Percentiles rank a stretch among this genome's conserved stretches.
These are phyloP conservation scores for Teratosphaeria zuluensis DNA, from an alignment of 2,329 filamentous ascomycete genomes.

Conservation along the genomic window DNA sequence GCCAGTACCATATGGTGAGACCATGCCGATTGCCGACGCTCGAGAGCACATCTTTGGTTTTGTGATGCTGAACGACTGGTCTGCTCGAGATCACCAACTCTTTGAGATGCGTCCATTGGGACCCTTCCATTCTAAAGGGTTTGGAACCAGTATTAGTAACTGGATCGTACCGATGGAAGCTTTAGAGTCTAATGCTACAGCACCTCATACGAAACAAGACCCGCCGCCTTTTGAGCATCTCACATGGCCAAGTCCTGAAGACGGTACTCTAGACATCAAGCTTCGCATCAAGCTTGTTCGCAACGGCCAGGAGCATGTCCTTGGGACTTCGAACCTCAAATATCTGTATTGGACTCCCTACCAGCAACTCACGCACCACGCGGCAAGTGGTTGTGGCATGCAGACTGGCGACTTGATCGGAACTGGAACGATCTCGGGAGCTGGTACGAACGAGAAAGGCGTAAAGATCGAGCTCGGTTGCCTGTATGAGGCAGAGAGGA, in stretches of 20 bases:
- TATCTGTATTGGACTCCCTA: constrained; percentile 38
- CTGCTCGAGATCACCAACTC: constrained; percentile 46
- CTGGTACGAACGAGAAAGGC: constrained; percentile 19
- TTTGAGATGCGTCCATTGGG: constrained; percentile 54
- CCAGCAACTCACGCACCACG: constrained; percentile 36
- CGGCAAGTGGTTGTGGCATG: constrained; percentile 33
- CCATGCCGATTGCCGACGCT: constrained; percentile 32
- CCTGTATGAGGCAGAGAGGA: constrained; percentile 29
- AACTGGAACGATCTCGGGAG: constrained; percentile 36
- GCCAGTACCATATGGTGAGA: constrained; percentile 30
- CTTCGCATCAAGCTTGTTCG: constrained; percentile 21
- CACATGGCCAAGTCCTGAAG: constrained; percentile 12
- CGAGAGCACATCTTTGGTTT: constrained; percentile 52
- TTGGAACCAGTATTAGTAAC: constrained; percentile 50
- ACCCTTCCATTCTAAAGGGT: constrained; percentile 52
- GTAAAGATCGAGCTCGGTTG: constrained; percentile 31
- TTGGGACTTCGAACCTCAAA: constrained; percentile 25
- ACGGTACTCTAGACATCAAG: constrained; percentile 23
- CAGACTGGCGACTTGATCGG: constrained; percentile 35
- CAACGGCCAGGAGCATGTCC: constrained; percentile 11
- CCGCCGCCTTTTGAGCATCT: constrained; percentile 20
- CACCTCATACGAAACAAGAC: constrained; percentile 18
- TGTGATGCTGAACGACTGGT: constrained; percentile 56
- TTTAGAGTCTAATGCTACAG: constrained; percentile 30
- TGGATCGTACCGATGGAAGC: constrained; percentile 55